phyloP scores from a whole-genome alignment of 169 alveolate species.

The Plasmodium reichenowi region DNA sequence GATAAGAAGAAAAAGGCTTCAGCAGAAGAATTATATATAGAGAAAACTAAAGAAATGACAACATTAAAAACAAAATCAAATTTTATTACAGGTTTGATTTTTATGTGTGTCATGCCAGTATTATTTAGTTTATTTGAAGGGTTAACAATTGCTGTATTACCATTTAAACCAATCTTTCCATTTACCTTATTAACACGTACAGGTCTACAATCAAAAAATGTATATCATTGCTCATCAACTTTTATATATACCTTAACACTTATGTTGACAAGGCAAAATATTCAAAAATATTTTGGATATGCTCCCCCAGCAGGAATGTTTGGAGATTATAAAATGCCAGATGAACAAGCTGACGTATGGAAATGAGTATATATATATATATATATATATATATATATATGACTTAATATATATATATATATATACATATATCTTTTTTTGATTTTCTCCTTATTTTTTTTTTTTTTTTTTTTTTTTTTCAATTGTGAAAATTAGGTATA shows the following conservation, averaged over 20 bases:
- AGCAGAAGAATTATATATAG: constrained; percentile 52
- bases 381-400: neutral
- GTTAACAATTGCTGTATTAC: constrained; percentile 84
- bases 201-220: constrained; percentile 78
- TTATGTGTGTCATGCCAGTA: constrained; percentile 86
- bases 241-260: constrained; percentile 83
- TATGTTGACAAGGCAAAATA: constrained; percentile 80
- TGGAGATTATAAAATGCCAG: constrained; percentile 78
- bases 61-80: constrained; percentile 71
- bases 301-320: constrained; percentile 77
- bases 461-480: neutral
- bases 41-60: constrained; percentile 72
- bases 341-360: constrained; percentile 71
- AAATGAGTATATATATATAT: constrained; percentile 26
- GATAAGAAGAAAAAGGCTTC: constrained; percentile 31
- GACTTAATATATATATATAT: neutral
- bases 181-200: constrained; percentile 82
- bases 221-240: constrained; percentile 85
- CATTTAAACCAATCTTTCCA: constrained; percentile 85
- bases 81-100: constrained; percentile 83
- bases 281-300: constrained; percentile 82
- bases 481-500: too few relatives aligned
- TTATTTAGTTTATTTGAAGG: constrained; percentile 87
- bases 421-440: too few relatives aligned
- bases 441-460: neutral